Conservation (phyloP, 2,329 filamentous ascomycete species). For the Fusarium bactridioides region DNA sequence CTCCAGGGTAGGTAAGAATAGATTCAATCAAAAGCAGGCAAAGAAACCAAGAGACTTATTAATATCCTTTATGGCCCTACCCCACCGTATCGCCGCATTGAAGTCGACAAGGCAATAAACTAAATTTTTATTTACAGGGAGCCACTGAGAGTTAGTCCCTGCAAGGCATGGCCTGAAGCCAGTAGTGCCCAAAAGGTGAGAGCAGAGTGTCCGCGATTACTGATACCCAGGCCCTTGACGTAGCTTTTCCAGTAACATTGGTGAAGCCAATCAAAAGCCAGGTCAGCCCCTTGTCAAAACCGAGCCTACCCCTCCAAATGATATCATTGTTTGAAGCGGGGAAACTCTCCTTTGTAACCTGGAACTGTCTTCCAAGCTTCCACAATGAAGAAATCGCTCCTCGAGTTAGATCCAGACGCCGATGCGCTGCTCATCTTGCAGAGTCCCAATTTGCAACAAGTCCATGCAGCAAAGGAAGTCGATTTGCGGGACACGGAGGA, state of each 20-base stretch:
- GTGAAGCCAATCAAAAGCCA: neutral
- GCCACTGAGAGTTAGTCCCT: neutral
- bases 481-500: no score
- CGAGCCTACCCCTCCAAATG: neutral
- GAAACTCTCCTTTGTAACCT: neutral
- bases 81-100: neutral
- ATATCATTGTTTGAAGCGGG: neutral
- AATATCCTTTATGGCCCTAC: no score
- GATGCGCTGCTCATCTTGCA: neutral
- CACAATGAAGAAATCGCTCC: neutral
- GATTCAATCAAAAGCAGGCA: no score
- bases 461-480: neutral
- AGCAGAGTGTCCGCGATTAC: neutral
- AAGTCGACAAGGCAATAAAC: neutral
- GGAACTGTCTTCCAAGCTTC: neutral
- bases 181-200: neutral
- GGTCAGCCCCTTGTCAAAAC: neutral
- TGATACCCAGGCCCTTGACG: neutral
- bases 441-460: neutral
- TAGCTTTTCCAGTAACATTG: neutral
- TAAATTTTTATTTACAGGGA: neutral
- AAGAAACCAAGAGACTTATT: no score
- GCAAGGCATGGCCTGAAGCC: neutral
- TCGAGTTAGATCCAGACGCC: neutral
- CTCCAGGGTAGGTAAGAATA: no score